phyloP scores from a whole-genome alignment of 192 early-diverging fungal species.

The Backusella westeae region DNA sequence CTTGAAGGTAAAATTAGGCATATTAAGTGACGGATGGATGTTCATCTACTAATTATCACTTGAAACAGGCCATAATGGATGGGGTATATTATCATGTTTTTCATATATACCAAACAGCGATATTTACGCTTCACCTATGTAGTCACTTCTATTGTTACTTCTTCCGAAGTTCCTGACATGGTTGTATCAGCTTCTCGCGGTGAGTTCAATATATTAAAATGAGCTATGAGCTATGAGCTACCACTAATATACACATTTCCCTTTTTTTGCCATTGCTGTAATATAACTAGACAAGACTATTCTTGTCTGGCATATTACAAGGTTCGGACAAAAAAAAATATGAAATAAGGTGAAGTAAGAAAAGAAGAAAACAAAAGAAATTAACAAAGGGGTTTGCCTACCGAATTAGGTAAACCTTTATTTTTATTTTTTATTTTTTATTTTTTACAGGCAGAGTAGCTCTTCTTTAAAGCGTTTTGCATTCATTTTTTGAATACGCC shows the following conservation, averaged over 20 bases:
- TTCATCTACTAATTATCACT: slow-evolving; percentile 5
- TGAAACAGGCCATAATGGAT: slow-evolving; percentile 30
- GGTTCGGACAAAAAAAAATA: slow-evolving; percentile 1
- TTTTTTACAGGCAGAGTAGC: not conserved
- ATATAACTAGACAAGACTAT: slow-evolving; percentile 84
- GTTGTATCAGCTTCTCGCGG: slow-evolving; percentile 93
- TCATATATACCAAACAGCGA: not conserved
- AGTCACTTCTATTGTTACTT: slow-evolving; percentile 95
- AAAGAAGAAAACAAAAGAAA: not conserved
- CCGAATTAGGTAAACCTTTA: not conserved
- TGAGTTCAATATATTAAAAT: slow-evolving; percentile 38
- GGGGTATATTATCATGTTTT: slow-evolving; percentile 18
- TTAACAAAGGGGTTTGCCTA: not conserved
- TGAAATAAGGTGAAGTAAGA: not conserved
- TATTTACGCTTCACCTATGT: not conserved
- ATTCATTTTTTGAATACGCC: not conserved
- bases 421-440: not conserved
- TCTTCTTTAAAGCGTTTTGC: slow-evolving; percentile 2
- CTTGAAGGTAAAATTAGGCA: slow-evolving; percentile 21
- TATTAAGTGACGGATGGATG: not conserved
- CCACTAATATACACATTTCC: not conserved
- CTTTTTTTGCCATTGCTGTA: not conserved
- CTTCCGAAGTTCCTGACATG: slow-evolving; percentile 92
- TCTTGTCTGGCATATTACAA: slow-evolving; percentile 91
- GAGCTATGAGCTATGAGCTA: not conserved